A percentile compares a stretch with the other conserved stretches of the same genome.
phyloP scores from a whole-genome alignment of 345 rosid genomes.

The Syzygium jambos region DNA sequence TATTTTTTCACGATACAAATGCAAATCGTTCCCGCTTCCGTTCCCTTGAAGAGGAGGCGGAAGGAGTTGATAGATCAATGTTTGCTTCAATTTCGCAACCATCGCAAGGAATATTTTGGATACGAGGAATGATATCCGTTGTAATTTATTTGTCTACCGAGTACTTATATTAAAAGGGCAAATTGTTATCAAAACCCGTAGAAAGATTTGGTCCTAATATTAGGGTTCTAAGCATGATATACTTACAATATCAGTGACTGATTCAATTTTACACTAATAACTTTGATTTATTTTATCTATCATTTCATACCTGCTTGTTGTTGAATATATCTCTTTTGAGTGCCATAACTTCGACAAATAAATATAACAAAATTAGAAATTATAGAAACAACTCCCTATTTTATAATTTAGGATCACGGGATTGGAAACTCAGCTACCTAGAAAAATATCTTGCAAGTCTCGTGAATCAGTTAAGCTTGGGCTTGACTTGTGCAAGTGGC shows the following conservation, averaged over 20 bases:
- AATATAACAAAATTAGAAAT: background rate
- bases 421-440: background rate
- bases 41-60: background rate
- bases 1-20: background rate
- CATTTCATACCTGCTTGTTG: background rate
- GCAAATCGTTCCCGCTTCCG: background rate
- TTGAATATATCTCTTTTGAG: background rate
- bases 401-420: background rate
- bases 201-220: background rate
- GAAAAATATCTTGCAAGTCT: background rate
- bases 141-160: background rate
- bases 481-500: background rate
- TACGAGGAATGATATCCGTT: background rate
- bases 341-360: background rate
- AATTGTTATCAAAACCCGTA: background rate
- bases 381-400: background rate
- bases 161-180: background rate
- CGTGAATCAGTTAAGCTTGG: background rate
- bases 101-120: background rate
- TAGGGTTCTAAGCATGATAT: background rate
- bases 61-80: background rate
- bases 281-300: background rate
- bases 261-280: background rate
- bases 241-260: background rate
- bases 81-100: background rate